phyloP scores from a whole-genome alignment of 495 filamentous ascomycete genomes.

The Aspergillus avenaceus region DNA sequence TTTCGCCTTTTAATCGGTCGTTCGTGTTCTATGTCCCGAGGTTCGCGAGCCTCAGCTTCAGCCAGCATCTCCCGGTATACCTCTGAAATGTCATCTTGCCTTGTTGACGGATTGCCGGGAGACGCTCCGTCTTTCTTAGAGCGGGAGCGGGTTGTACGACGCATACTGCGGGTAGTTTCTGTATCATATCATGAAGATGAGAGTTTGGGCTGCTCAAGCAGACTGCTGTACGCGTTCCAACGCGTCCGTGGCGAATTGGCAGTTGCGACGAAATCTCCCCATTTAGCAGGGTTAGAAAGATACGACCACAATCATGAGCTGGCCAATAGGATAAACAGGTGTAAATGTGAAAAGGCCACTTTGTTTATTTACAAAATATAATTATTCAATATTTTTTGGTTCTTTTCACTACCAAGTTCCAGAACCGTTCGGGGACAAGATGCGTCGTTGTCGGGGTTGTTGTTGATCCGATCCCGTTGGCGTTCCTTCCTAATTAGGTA shows the following conservation, averaged over 20 bases:
- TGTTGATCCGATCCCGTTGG: not conserved
- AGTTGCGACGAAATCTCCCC: not conserved
- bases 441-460: not conserved
- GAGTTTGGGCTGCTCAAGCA: not conserved
- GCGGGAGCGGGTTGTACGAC: not conserved
- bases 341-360: too few relatives aligned
- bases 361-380: not conserved
- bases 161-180: not conserved
- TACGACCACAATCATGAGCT: too few relatives aligned
- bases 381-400: too few relatives aligned
- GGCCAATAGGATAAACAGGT: too few relatives aligned
- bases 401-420: not conserved
- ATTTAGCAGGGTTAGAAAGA: too few relatives aligned
- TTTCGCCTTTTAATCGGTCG: slow-evolving; percentile 43
- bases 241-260: not conserved
- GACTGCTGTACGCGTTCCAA: not conserved
- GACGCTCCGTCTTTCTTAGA: slow-evolving; percentile 7
- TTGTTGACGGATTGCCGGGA: slow-evolving; percentile 11
- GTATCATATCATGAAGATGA: not conserved
- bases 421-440: not conserved
- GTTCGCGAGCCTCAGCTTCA: slow-evolving; percentile 51
- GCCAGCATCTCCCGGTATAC: slow-evolving; percentile 66
- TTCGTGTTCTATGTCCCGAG: slow-evolving; percentile 25
- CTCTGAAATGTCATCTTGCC: slow-evolving; percentile 39
- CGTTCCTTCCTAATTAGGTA: not conserved